Base-by-base conservation (phyloP, 2,329 filamentous ascomycete genomes). In the Elsinoe fawcettii region DNA sequence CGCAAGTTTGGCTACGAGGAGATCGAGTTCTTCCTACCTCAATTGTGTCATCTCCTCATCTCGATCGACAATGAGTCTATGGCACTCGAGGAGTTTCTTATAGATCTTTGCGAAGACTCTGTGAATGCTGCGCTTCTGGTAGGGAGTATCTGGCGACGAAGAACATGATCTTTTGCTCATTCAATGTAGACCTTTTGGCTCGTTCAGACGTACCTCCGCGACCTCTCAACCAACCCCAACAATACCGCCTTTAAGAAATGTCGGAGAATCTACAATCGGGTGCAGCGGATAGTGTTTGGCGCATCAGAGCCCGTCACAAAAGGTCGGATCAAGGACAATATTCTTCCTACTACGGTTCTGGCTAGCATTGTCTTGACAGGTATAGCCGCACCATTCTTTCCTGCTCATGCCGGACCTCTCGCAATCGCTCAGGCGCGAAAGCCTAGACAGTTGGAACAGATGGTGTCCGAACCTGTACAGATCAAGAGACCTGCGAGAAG, bases 21-120 rank as follows among this genome's bases (percentile, higher is more conserved):
- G 74, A 91, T 93, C 70, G 89, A 93, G 74, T 93, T 93, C 83
- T 93, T 92, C 77, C 80, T 93, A 51, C 88, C 88, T 61, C 70
- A 90, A 77, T 77, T 93, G 77, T 93, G 88, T 71, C 89, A 93
- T 75, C 83, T 93, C 62, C 84, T 91, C 74, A 87, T 93, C 68
- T 91, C 87, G 73, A 82, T 92, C 71, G 84, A 92, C 77, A 93
- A 92, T 73, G 89, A 93, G 77, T 92, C 88, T 64, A 91, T 93
- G 87, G 88, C 89, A 51, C 73, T 93, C 72, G 89, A 93, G 74
- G 88, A 93, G 74, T 93, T 92, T 69, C 80, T 93, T 66, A 76
- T 92, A 67, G 88, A 93, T 71, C 74, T 93, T 60, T 93, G 89
- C 73, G 87, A 93, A 72, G 88, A 92, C 73, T 92, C 88, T 16